phyloP scores from a whole-genome alignment of 106 monocot genomes.

The Iris macrosiphon region DNA sequence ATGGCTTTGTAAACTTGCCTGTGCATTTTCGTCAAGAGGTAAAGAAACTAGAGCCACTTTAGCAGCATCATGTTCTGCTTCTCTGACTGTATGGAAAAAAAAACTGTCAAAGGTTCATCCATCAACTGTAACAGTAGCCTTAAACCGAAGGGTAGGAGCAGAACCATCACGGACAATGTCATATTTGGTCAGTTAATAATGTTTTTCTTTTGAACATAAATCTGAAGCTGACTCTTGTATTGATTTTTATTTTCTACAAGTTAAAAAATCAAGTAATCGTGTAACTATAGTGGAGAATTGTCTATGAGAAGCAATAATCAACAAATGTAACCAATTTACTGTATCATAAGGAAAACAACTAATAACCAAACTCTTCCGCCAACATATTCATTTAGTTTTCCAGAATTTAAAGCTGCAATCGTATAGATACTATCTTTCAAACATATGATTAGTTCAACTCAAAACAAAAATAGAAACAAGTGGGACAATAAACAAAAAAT shows the following conservation, averaged over 20 bases:
- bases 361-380: neutral
- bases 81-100: slow-evolving; percentile 37
- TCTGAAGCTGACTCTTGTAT: slow-evolving; percentile 54
- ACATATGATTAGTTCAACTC: neutral
- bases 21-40: slow-evolving; percentile 30
- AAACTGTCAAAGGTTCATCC: slow-evolving; percentile 46
- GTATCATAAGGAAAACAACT: no score
- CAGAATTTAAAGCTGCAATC: neutral
- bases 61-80: slow-evolving; percentile 78
- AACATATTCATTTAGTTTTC: neutral
- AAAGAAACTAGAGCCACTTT: slow-evolving; percentile 45
- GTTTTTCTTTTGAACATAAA: slow-evolving; percentile 42
- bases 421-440: neutral
- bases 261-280: slow-evolving; percentile 3
- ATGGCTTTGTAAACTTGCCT: slow-evolving; percentile 19
- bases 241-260: slow-evolving; percentile 29
- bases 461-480: neutral
- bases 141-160: slow-evolving; percentile 30
- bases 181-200: slow-evolving; percentile 37
- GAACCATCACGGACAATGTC: slow-evolving; percentile 21
- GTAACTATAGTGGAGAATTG: neutral
- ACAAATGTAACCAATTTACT: no score
- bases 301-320: neutral
- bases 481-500: neutral
- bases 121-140: slow-evolving; percentile 57